Percentiles rank a stretch among this genome's conserved stretches.
These are phyloP conservation scores for Crotalaria pallida DNA, from an alignment of 306 rosid genomes.

Conservation along the genomic window DNA sequence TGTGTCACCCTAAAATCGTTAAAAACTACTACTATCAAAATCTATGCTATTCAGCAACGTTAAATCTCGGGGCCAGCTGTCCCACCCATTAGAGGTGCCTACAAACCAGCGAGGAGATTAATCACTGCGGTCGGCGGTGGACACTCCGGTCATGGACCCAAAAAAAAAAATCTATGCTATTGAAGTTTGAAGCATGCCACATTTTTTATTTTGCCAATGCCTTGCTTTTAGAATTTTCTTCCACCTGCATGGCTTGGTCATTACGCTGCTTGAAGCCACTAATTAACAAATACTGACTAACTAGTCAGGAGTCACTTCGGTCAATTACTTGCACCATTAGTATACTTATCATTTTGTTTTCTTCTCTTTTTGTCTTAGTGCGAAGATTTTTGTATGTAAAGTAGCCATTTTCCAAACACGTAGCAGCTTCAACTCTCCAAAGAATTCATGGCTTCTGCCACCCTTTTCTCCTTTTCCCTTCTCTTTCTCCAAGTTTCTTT, in stretches of 20 bases:
- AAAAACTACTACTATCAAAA: too few species aligned
- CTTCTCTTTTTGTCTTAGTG: not conserved
- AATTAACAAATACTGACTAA: not conserved
- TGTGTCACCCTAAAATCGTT: not conserved
- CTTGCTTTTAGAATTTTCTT: not conserved
- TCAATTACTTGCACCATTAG: not conserved
- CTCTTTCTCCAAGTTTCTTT: not conserved
- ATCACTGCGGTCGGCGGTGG: too few species aligned
- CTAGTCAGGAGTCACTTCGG: not conserved
- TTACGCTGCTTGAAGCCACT: not conserved
- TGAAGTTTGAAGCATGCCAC: too few species aligned
- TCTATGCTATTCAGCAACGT: too few species aligned
- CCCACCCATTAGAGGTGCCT: too few species aligned
- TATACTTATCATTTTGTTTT: not conserved
- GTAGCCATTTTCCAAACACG: not conserved
- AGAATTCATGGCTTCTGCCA: conserved; percentile 2
- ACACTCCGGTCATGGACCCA: too few species aligned
- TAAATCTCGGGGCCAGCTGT: too few species aligned
- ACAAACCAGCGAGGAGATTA: too few species aligned
- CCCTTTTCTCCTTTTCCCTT: not conserved
- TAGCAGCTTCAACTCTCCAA: not conserved
- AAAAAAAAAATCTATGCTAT: not conserved
- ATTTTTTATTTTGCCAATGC: too few species aligned
- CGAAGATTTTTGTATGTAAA: not conserved
- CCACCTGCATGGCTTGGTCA: not conserved